Conservation (phyloP, 306 rosid genomes). For the Pyrus pyrifolia region DNA sequence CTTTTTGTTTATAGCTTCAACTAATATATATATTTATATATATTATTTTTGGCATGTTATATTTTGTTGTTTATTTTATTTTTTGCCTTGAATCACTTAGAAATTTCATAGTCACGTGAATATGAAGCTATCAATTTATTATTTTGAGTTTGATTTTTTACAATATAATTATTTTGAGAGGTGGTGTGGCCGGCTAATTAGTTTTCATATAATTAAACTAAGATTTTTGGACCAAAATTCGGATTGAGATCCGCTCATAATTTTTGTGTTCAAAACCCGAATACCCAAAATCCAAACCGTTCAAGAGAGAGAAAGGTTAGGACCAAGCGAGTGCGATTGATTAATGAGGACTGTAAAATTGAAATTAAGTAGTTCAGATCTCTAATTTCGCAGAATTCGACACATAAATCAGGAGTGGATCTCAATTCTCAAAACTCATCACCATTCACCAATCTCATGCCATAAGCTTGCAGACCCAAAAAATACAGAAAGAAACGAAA, state of each 20-base stretch:
- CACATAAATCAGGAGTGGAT: rapidly evolving
- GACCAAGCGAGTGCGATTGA: no score
- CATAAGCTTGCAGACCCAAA: no score
- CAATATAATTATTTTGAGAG: neutral
- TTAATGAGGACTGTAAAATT: rapidly evolving
- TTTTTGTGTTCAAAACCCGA: no score
- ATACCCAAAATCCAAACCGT: rapidly evolving
- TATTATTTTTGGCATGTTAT: neutral
- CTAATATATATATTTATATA: no score
- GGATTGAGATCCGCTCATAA: rapidly evolving
- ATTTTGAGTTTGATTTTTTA: neutral
- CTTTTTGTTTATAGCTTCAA: no score
- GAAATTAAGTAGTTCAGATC: no score
- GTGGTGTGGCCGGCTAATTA: neutral
- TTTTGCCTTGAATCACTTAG: neutral
- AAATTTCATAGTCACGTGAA: neutral
- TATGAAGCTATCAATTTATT: neutral
- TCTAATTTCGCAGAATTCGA: no score
- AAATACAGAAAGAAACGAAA: neutral
- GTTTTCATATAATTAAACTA: neutral
- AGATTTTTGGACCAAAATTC: neutral
- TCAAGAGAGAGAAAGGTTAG: no score
- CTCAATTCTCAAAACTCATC: neutral
- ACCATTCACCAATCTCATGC: neutral
- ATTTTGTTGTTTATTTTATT: neutral